Evolutionary conservation across 345 rosid genomes (phyloP), one percentile per base, ranked within the genome.

Genomic region (Corymbia maculata): DNA sequence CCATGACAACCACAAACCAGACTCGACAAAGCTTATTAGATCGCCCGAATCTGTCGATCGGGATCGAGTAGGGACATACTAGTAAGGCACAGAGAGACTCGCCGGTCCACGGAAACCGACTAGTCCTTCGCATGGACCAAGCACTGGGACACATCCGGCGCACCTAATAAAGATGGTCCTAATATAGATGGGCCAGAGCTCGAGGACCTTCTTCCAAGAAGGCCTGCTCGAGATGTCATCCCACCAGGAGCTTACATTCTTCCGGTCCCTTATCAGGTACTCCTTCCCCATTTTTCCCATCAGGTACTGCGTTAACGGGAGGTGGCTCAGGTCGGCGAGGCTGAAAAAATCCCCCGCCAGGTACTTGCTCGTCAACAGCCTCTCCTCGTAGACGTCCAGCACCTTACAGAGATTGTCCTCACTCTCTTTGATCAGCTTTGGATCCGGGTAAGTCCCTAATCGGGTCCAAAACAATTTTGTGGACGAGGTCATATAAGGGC

Each of bases 191-290:
- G 36, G 53, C 49, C 86, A 94, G 87, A 92, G 93, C 87, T 88
- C 88, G 30, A 91, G 80, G 53, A 90, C 90, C 87, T 94, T 94
- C 90, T 93, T 92, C 96, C 96, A 95, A 9, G 96, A 94, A 50
- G 96, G 95, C 86, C 98, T 91, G 92, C 42, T 93, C 85, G 94
- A 93, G 89, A 95, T 95, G 21, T 92, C 91, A 59, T 95, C 95
- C 96, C 98, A 94, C 98, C 96, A 95, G 2, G 92, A 92, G 68
- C 94, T 95, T 75, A 93, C 95, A 66, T 95, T 93, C 88, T 95
- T 92, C 93, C 98, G 94, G 44, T 91, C 91, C 88, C 90, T 92
- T 50, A 95, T 93, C 95, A 95, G 10, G 85, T 92, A 87, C 88
- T 92, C 93, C 89, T 93, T 95, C 42, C 90, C 89, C 79, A 94